phyloP scores from a whole-genome alignment of 352 stramenopile species.

The Phytophthora ohioensis region DNA sequence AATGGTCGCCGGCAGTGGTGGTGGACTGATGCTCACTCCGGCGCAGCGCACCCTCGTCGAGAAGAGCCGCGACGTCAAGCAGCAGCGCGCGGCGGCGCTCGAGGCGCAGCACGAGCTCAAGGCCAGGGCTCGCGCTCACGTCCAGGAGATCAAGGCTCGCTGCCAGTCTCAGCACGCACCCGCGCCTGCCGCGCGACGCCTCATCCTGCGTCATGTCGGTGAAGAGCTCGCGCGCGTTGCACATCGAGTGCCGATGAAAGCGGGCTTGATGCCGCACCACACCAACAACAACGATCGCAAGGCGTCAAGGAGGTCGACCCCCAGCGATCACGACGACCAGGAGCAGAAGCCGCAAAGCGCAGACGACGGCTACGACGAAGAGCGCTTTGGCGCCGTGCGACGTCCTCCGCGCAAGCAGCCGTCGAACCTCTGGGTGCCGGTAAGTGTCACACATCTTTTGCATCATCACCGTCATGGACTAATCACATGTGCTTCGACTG shows the following conservation, averaged over 20 bases:
- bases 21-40: constrained; percentile 51
- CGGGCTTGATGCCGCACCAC: neutral
- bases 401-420: constrained; percentile 56
- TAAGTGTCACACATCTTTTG: constrained; percentile 24
- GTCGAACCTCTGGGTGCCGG: constrained; percentile 63
- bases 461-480: neutral
- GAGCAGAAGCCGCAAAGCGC: constrained; percentile 8
- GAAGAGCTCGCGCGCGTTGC: constrained; percentile 65
- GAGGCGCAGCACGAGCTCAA: constrained; percentile 51
- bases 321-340: constrained; percentile 1
- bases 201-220: constrained; percentile 73
- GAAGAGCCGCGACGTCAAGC: constrained; percentile 58
- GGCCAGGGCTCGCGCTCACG: constrained; percentile 29
- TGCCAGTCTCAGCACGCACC: constrained; percentile 25
- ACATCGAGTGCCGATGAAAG: constrained; percentile 29
- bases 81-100: constrained; percentile 46
- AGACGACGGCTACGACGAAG: constrained; percentile 67
- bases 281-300: constrained; percentile 18
- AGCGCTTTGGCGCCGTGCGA: constrained; percentile 60
- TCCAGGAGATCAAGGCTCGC: constrained; percentile 47
- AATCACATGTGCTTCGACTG: constrained; percentile 9
- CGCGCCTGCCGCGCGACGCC: constrained; percentile 36
- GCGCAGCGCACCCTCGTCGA: constrained; percentile 62
- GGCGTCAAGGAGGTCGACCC: neutral
- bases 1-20: constrained; percentile 23